Base-by-base conservation (phyloP, 805 yeast genomes). In the Ogataea pignaliae region DNA sequence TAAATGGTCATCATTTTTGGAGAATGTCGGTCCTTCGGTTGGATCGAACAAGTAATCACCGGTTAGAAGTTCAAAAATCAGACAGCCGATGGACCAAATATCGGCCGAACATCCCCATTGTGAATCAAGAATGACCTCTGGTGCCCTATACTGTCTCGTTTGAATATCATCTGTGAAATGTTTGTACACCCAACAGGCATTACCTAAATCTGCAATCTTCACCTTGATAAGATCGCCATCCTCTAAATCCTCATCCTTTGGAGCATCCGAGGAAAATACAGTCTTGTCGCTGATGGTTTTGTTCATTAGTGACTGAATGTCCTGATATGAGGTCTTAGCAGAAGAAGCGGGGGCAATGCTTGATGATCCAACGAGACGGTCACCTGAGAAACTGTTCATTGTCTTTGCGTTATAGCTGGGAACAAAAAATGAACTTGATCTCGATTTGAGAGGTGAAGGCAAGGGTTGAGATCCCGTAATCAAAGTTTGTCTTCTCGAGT, bases 11-110 rank as follows among this genome's bases (percentile, higher is more conserved):
- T 91, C 97, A 63, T 90, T 96, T 58, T 90, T 90, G 39, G 82
- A 63, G 65, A 88, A 91, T 4, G 85, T 71, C 43, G 76, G 78
- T 1, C 90, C 89, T 48, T 79, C 79, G 41, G 81, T 78, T 5
- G 99, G 99, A 62, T 91, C 97, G 63, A 91, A 93, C 40, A 93
- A 65, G 57, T 90, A 90, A 64, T 91, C 98, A 3, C 98, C 98
- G 0, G 99, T 91, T 36, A 91, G 65, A 18, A 93, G 72, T 68
- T 93, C 99, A 66, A 93, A 93, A 1, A 86, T 72, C 56, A 93
- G 67, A 66, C 98, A 90, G 0, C 95, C 97, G 56, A 86, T 72
- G n/a, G 96, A 86, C 99, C 99, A 93, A 39, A 91, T 76, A 65
- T 93, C 99, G 1, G 95, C 83, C 43, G 91, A 81, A 41, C 96